These are phyloP conservation scores for Calonectria montana DNA, from an alignment of 2,329 filamentous ascomycete genomes.

Conservation along the genomic window DNA sequence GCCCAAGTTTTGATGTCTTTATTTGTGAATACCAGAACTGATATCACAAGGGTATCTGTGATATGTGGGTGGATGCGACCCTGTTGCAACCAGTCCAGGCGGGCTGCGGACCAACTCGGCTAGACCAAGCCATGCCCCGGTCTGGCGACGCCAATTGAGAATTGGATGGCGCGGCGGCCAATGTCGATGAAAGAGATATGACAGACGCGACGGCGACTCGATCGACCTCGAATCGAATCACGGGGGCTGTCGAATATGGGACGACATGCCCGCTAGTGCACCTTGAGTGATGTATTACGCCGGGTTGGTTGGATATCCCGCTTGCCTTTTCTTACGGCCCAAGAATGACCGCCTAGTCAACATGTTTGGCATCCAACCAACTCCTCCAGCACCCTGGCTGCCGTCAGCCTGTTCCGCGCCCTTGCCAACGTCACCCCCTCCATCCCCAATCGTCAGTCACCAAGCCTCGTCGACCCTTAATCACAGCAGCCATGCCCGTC, in stretches of 20 bases:
- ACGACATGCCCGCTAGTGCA: background rate
- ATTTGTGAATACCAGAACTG: background rate
- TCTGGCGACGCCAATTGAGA: constrained; percentile 36
- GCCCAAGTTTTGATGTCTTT: background rate
- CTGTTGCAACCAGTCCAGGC: background rate
- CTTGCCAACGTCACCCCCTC: constrained; percentile 20
- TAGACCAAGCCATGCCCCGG: constrained; percentile 27
- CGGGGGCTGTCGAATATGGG: constrained; percentile 2
- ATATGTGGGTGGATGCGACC: background rate
- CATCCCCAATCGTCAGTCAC: constrained; percentile 33
- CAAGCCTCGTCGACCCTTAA: constrained; percentile 47
- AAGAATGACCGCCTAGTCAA: background rate
- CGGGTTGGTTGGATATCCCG: constrained; percentile 12
- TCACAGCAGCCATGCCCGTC: constrained; percentile 43
- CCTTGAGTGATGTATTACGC: background rate
- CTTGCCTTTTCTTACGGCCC: background rate
- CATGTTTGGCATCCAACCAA: constrained; percentile 6
- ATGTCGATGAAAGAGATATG: constrained; percentile 23
- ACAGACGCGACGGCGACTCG: constrained; percentile 19
- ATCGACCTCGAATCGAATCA: constrained; percentile 14
- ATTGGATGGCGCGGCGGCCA: constrained; percentile 27
- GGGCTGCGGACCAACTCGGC: constrained; percentile 14
- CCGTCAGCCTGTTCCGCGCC: constrained; percentile 23
- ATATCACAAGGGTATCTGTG: background rate
- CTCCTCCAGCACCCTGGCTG: constrained; percentile 20